These are phyloP conservation scores for Salix caprea DNA, from an alignment of 345 rosid species.

Conservation along the genomic window DNA sequence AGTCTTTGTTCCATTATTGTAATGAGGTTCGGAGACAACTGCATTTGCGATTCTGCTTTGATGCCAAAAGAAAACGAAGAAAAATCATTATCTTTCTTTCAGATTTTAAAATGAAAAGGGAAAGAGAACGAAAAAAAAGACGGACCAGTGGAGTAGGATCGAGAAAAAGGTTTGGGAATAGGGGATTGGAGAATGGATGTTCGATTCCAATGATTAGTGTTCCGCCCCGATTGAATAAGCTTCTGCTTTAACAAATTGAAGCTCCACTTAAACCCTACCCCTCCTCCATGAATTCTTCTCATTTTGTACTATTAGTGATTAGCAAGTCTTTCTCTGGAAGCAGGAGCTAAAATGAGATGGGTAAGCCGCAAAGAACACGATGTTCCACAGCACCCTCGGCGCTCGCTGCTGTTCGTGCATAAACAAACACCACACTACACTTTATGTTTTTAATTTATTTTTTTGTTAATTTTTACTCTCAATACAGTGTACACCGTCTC, in stretches of 20 bases:
- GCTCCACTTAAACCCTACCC: constrained; percentile 6
- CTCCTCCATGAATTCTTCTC: constrained; percentile 20
- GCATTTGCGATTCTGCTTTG: constrained; percentile 47
- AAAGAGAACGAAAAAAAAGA: neutral
- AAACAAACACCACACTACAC: neutral
- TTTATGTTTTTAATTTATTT: too few species aligned
- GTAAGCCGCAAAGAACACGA: neutral
- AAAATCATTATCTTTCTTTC: neutral
- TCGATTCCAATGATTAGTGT: neutral
- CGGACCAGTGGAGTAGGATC: constrained; percentile 45
- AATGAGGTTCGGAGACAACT: constrained; percentile 62
- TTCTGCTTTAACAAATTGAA: constrained; percentile 13
- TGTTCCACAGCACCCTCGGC: neutral
- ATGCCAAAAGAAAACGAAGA: neutral
- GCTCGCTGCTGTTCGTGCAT: too few species aligned
- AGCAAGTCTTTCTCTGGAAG: neutral
- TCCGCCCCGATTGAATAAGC: constrained; percentile 27
- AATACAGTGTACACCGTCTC: too few species aligned
- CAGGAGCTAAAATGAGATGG: neutral
- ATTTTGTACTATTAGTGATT: neutral
- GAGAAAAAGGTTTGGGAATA: constrained; percentile 15
- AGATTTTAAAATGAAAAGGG: neutral
- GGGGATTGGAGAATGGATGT: constrained; percentile 21
- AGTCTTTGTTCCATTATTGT: constrained; percentile 77
- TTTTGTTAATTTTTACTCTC: too few species aligned